Conservation (phyloP, 2,329 filamentous ascomycete species). For the Neopestalotiopsis rosae region DNA sequence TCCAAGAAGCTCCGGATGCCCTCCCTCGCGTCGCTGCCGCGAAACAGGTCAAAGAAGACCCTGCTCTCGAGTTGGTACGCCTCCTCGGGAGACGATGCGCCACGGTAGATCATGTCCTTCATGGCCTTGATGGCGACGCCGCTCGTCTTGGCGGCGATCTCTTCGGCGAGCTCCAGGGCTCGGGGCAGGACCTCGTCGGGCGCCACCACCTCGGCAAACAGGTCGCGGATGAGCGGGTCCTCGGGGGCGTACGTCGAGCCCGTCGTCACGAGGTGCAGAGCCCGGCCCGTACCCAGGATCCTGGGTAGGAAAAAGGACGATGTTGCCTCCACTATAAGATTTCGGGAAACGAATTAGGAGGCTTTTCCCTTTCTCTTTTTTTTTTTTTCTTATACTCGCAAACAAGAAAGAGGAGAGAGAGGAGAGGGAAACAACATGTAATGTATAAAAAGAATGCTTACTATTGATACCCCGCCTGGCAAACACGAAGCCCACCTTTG, state of each 20-base stretch:
- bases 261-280: slow-evolving; percentile 70
- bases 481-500: slow-evolving; percentile 79
- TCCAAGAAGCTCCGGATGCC: slow-evolving; percentile 73
- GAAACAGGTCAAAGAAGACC: slow-evolving; percentile 66
- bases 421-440: too few relatives aligned
- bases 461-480: slow-evolving; percentile 69
- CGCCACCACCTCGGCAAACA: slow-evolving; percentile 71
- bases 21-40: slow-evolving; percentile 65
- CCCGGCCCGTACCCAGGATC: slow-evolving; percentile 67
- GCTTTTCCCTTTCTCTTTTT: too few relatives aligned
- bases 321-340: slow-evolving; percentile 64
- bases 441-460: not conserved
- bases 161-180: slow-evolving; percentile 69
- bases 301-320: slow-evolving; percentile 75
- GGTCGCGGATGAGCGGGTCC: slow-evolving; percentile 56
- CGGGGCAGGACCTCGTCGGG: slow-evolving; percentile 66
- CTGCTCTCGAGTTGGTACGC: slow-evolving; percentile 73
- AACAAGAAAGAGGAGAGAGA: not conserved
- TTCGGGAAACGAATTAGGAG: too few relatives aligned
- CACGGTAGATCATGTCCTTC: slow-evolving; percentile 73
- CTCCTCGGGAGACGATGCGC: slow-evolving; percentile 65
- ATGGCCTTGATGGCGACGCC: slow-evolving; percentile 68
- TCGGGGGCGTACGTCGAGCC: slow-evolving; percentile 62
- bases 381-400: too few relatives aligned
- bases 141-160: slow-evolving; percentile 71